Conservation (phyloP, 129 eudicot genomes). For the Ambrosia trifida region DNA sequence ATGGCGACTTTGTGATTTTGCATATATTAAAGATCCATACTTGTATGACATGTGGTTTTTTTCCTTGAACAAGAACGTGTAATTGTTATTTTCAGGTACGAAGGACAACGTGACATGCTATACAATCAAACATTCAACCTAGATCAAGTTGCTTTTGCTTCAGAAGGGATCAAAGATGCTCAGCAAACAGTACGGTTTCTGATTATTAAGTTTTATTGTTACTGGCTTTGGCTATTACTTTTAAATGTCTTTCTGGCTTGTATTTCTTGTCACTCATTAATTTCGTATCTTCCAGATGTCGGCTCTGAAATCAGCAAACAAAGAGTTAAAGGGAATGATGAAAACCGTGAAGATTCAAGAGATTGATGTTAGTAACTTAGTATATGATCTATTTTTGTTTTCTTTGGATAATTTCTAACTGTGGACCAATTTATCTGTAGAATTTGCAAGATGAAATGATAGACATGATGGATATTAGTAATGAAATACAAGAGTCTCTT, state of each 20-base stretch:
- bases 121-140: conserved; percentile 94
- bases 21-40: neutral
- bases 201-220: conserved; percentile 14
- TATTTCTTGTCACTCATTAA: neutral
- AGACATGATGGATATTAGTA: conserved; percentile 97
- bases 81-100: conserved; percentile 61
- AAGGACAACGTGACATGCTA: conserved; percentile 98
- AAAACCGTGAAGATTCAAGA: conserved; percentile 94
- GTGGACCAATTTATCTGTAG: conserved; percentile 36
- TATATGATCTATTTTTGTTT: conserved; percentile 1
- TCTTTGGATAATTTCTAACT: conserved; percentile 3
- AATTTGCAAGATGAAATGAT: conserved; percentile 97
- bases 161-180: conserved; percentile 98
- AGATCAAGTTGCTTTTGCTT: conserved; percentile 96
- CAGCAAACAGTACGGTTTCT: conserved; percentile 82
- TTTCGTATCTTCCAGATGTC: conserved; percentile 68
- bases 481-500: conserved; percentile 94
- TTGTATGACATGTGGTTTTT: neutral
- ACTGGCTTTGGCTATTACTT: conserved; percentile 8
- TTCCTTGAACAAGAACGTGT: neutral
- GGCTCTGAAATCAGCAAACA: conserved; percentile 92
- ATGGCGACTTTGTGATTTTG: conserved; percentile 6
- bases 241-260: neutral
- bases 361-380: conserved; percentile 93
- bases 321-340: conserved; percentile 99